Base-by-base conservation (phyloP, 2,329 filamentous ascomycete genomes). In the Cadophora sp. region DNA sequence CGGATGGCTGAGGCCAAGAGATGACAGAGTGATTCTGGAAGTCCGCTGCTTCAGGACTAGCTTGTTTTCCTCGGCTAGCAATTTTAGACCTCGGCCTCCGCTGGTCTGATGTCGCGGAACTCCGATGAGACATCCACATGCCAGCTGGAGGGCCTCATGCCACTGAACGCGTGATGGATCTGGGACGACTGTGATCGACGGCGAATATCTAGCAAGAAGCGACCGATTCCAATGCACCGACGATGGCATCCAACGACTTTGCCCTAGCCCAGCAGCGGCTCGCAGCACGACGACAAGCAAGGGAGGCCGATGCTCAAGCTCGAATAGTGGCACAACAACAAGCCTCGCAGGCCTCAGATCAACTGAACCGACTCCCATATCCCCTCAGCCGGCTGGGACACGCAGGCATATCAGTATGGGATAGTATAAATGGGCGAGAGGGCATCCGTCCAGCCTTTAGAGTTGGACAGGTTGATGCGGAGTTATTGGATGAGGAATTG, bases 381-480 rank as follows among this genome's bases (percentile, higher is more conserved):
- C 89, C 90, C n/a, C 79, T 93, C 69, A 85, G 86, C 77, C 82
- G 83, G 68, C 76, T 91, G 62, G 84, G 84, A 64, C 76, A 73
- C 66, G 77, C 80, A 0, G 80, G 81, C 41, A 76, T 86, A 20
- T 80, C 81, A 45, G 80, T 87, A 64, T 97, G 91, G 93, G 87
- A 94, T 76, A 81, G 85, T 4, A 81, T 95, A 50, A 87, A 87
- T 47, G 89, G 91, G 6, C 88, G 91, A 68, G 89, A 94, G 76
- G 93, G 93, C 53, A 95, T 92, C 27, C 84, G 89, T 18, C 95
- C 96, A 5, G 90, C 92, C 13, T 97, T 97, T 78, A 90, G 96
- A 63, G 96, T 99, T 33, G 94, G 95, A 33, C 96, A 99, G 80
- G 93, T 98, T 51, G 96, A 99, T 79, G 94, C 96, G 45, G 96